Base-by-base conservation (phyloP, 768 basidiomycete genomes). In the Tephrocybe sp. region DNA sequence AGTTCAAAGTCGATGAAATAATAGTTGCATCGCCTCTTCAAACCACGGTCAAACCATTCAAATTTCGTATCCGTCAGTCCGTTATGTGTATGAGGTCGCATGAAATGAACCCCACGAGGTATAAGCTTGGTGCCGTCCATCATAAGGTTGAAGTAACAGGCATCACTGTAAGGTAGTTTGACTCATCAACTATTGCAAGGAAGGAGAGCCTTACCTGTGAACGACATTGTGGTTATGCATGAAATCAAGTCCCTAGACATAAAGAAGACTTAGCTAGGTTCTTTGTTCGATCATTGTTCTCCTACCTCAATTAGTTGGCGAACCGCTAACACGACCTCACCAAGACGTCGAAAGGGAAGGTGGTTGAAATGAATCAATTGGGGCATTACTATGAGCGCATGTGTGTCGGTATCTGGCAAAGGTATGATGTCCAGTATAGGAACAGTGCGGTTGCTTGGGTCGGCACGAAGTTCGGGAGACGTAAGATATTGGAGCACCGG, bases 401-500 rank as follows among this genome's bases (percentile, higher is more conserved):
- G 28, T 6, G 28, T 32, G 9, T 51, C 37, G 26, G 51, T 43
- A 32, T 52, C 52, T 19, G 65, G 62, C 5, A 61, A 19, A 3
- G 51, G 51, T 11, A 67, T 51, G 5, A 60, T 37, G 16, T 63
- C 62, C 0, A 63, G 53, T 8, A 68, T 34, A 3, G 60, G 64
- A 7, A 62, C 58, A 15, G 55, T 43, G 38, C 53, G 57, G 44
- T 65, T 68, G 12, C 60, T 32, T n/a, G 60, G 48, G 44, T 65
- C 60, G 4, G 25, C 16, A 1, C 27, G 41, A 15, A 51, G n/a
- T 15, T 44, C 45, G 22, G 47, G 37, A 8, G 54, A 53, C n/a
- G n/a, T n/a, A n/a, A n/a, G n/a, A n/a, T n/a, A n/a, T n/a, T n/a
- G n/a, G n/a, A n/a, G n/a, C n/a, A n/a, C n/a, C n/a, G n/a, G n/a